Conservation (phyloP, 257 asterid genomes). For the Hygrophila difformis region DNA sequence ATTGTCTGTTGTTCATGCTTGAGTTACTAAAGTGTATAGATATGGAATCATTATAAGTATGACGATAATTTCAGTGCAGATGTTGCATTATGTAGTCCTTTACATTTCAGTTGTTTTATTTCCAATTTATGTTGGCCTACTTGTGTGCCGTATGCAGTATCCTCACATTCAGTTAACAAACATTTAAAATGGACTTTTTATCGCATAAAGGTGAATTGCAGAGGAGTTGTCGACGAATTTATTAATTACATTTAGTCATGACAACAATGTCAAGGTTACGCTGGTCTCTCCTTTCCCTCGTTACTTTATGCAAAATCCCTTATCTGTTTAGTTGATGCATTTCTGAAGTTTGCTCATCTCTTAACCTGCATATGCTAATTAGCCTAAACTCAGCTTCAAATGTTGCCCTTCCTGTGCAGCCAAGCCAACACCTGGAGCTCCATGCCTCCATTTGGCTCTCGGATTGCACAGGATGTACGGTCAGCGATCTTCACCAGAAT, state of each 20-base stretch:
- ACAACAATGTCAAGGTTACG: slow-evolving; percentile 92
- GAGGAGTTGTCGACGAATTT: slow-evolving; percentile 91
- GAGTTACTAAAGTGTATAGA: no score
- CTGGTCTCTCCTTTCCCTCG: slow-evolving; percentile 8
- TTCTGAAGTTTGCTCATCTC: background rate
- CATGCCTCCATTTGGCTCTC: slow-evolving; percentile 49
- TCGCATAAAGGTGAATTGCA: slow-evolving; percentile 62
- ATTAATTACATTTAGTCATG: slow-evolving; percentile 82
- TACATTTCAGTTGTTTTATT: no score
- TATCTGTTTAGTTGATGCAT: no score
- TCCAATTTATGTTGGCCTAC: no score
- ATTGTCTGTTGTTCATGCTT: no score
- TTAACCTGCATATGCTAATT: background rate
- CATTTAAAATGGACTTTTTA: background rate
- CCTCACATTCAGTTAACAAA: no score
- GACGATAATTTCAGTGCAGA: no score
- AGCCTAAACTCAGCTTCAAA: no score
- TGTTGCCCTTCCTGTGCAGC: slow-evolving; percentile 23
- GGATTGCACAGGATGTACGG: slow-evolving; percentile 38
- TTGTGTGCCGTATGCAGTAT: no score
- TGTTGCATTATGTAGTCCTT: background rate
- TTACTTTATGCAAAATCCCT: no score
- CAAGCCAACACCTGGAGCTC: slow-evolving; percentile 43
- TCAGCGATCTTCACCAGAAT: slow-evolving; percentile 55
- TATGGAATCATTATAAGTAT: no score